Evolutionary conservation across 768 basidiomycete species (phyloP).

Genomic region (Podaxis carcinomalis): DNA sequence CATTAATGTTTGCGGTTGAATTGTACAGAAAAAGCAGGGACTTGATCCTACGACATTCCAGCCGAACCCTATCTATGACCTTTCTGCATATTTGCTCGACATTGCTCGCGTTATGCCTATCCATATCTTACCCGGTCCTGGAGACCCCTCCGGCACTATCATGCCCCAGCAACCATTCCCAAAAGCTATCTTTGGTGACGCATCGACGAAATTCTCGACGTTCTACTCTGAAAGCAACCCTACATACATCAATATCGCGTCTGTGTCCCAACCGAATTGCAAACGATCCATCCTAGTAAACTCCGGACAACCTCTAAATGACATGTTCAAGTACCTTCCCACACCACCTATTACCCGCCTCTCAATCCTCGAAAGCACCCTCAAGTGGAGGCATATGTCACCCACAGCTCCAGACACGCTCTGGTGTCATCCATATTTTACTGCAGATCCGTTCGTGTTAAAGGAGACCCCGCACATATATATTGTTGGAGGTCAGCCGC

Average conservation of each 20-base stretch:
- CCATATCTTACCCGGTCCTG: slow-evolving; percentile 83
- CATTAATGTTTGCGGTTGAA: slow-evolving; percentile 9
- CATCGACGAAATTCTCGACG: slow-evolving; percentile 45
- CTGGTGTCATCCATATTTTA: slow-evolving; percentile 95
- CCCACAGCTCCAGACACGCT: slow-evolving; percentile 98
- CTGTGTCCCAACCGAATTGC: slow-evolving; percentile 27
- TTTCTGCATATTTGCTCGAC: slow-evolving; percentile 71
- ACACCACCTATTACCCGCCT: slow-evolving; percentile 68
- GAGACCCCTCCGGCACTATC: slow-evolving; percentile 85
- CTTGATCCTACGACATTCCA: slow-evolving; percentile 67
- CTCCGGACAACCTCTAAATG: slow-evolving; percentile 91
- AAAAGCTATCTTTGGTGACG: slow-evolving; percentile 80
- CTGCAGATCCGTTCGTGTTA: slow-evolving; percentile 86
- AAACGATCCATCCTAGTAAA: slow-evolving; percentile 72
- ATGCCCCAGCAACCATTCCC: slow-evolving; percentile 94
- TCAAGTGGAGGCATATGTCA: slow-evolving; percentile 95
- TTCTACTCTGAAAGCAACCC: slow-evolving; percentile 89
- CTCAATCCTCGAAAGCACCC: slow-evolving; percentile 69
- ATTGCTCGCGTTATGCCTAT: slow-evolving; percentile 76
- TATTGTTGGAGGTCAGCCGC: slow-evolving; percentile 86
- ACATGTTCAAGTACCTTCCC: slow-evolving; percentile 90
- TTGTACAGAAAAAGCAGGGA: slow-evolving; percentile 55
- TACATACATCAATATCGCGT: slow-evolving; percentile 68
- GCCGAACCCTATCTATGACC: slow-evolving; percentile 65
- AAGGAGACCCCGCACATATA: slow-evolving; percentile 86